phyloP scores from a whole-genome alignment of 2,329 filamentous ascomycete genomes.

The Venturia effusa region DNA sequence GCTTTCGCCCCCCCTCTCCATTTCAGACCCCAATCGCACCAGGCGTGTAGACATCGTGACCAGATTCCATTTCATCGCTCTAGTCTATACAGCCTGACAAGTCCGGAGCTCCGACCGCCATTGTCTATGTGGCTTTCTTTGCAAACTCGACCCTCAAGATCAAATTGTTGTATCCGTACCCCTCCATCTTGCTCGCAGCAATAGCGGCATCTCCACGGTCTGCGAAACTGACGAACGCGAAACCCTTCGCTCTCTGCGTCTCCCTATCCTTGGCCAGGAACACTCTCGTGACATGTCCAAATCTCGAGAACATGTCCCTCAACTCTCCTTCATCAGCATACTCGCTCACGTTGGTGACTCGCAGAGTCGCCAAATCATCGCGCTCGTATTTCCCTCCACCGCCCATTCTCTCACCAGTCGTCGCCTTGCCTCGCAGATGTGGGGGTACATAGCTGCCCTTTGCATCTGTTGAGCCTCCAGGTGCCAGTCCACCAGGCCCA shows the following conservation, averaged over 20 bases:
- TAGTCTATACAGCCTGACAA: neutral
- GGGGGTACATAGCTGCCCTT: conserved; percentile 74
- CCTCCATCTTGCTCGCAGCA: conserved; percentile 97
- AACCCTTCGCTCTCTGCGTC: conserved; percentile 92
- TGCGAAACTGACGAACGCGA: conserved; percentile 95
- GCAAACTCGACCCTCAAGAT: conserved; percentile 82
- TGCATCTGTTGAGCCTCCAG: conserved; percentile 45
- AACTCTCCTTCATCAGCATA: conserved; percentile 94
- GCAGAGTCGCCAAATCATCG: conserved; percentile 89
- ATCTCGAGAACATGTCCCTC: conserved; percentile 95
- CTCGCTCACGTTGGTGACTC: conserved; percentile 97
- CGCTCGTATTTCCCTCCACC: conserved; percentile 74
- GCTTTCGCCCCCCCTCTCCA: neutral
- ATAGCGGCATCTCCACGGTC: conserved; percentile 82
- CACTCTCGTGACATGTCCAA: conserved; percentile 90
- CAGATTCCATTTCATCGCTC: neutral
- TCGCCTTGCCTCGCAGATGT: conserved; percentile 66
- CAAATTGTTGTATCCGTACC: conserved; percentile 81
- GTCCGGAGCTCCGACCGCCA: neutral
- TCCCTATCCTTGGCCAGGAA: conserved; percentile 98
- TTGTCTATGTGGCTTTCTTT: conserved; percentile 42
- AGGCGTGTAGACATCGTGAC: neutral
- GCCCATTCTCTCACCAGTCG: conserved; percentile 70
- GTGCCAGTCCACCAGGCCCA: conserved; percentile 45
- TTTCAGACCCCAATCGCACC: neutral